Evolutionary conservation across 2,329 filamentous ascomycete species (phyloP).

Genomic region (Penicillium sp.): DNA sequence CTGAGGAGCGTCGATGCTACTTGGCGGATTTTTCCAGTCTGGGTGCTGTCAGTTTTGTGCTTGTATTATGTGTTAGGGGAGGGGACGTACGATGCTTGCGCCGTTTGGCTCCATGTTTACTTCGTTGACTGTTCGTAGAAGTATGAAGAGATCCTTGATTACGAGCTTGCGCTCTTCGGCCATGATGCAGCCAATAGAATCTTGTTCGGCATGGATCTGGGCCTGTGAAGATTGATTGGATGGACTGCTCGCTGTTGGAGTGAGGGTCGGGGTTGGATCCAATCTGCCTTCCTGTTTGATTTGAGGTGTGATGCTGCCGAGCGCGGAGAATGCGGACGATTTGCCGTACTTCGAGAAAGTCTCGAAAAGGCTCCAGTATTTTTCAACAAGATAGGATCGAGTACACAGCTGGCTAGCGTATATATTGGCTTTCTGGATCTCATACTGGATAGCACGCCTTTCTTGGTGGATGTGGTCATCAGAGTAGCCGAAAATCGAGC

Average conservation of each 20-base stretch:
- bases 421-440: slow-evolving; percentile 91
- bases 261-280: neutral
- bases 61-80: neutral
- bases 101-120: slow-evolving; percentile 78
- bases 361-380: slow-evolving; percentile 77
- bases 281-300: slow-evolving; percentile 24
- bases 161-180: slow-evolving; percentile 76
- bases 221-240: slow-evolving; percentile 25
- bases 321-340: slow-evolving; percentile 14
- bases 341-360: slow-evolving; percentile 49
- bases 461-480: slow-evolving; percentile 27
- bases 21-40: slow-evolving; percentile 81
- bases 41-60: slow-evolving; percentile 11
- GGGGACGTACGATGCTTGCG: slow-evolving; percentile 60
- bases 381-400: slow-evolving; percentile 80
- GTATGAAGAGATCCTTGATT: slow-evolving; percentile 73
- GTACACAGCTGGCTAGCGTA: slow-evolving; percentile 80
- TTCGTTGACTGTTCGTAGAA: slow-evolving; percentile 76
- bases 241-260: neutral
- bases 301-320: slow-evolving; percentile 7
- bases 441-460: slow-evolving; percentile 63
- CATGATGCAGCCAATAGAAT: slow-evolving; percentile 65
- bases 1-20: slow-evolving; percentile 79
- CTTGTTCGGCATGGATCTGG: slow-evolving; percentile 41
- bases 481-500: slow-evolving; percentile 28